Percentiles rank a stretch among this genome's conserved stretches.
Evolutionary conservation across 176 grass and related monocot species (phyloP).

Genomic region (Aegilops umbellulata): DNA sequence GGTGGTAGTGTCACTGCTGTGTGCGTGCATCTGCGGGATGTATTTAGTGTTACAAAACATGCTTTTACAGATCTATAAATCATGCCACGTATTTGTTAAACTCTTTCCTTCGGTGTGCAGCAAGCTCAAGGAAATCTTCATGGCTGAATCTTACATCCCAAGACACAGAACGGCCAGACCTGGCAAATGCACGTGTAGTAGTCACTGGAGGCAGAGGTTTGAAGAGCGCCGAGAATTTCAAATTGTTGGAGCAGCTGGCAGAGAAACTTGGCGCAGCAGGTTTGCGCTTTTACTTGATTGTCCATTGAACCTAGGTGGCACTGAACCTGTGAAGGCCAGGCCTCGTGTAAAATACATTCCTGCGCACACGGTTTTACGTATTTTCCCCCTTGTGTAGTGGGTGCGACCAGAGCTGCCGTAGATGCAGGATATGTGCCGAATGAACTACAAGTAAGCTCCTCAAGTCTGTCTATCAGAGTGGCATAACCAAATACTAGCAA

Average conservation of each 20-base stretch:
- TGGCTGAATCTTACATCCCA: constrained; percentile 79
- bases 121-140: constrained; percentile 56
- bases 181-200: constrained; percentile 80
- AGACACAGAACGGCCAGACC: constrained; percentile 81
- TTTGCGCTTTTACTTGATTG: not conserved
- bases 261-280: constrained; percentile 97
- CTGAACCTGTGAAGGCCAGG: not conserved
- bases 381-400: constrained; percentile 44
- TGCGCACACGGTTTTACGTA: not conserved
- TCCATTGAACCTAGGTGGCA: not conserved
- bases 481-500: not conserved
- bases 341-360: not conserved
- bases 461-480: not conserved
- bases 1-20: not conserved
- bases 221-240: constrained; percentile 94
- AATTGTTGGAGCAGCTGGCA: constrained; percentile 91
- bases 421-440: constrained; percentile 97
- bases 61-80: not conserved
- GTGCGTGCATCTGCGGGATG: not conserved
- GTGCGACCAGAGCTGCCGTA: constrained; percentile 92
- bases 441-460: constrained; percentile 81
- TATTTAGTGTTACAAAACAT: not conserved
- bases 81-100: not conserved
- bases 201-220: constrained; percentile 87
- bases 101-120: constrained; percentile 22